Evolutionary conservation across 1,284 basidiomycete species (phyloP).

Genomic region (Malassezia furfur): DNA sequence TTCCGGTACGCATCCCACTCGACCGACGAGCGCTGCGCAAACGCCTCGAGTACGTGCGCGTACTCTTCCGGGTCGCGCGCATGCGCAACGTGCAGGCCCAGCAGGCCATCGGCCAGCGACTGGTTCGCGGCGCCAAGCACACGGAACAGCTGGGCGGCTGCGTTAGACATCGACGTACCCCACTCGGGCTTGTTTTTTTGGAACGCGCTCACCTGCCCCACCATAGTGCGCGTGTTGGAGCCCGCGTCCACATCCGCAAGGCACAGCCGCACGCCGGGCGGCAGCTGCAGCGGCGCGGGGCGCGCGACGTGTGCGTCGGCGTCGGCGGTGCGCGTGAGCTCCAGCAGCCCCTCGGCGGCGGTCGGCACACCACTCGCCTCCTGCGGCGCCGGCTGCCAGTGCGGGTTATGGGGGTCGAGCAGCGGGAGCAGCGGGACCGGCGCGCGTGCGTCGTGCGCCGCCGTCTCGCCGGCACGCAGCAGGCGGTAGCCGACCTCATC

Average conservation of each 20-base stretch:
- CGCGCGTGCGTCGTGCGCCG: background rate
- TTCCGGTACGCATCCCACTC: conserved; percentile 14
- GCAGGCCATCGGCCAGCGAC: conserved; percentile 33
- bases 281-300: conserved; percentile 38
- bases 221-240: conserved; percentile 42
- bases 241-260: conserved; percentile 46
- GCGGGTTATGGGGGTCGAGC: conserved; percentile 32
- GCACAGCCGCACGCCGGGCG: conserved; percentile 35
- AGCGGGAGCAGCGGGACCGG: conserved; percentile 18
- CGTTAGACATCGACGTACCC: conserved; percentile 11
- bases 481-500: conserved; percentile 2
- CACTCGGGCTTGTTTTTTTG: conserved; percentile 36
- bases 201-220: conserved; percentile 41
- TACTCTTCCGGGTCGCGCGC: conserved; percentile 29
- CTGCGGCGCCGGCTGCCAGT: conserved; percentile 31
- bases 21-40: conserved; percentile 24
- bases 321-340: background rate
- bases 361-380: conserved; percentile 1
- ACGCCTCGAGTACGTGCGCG: conserved; percentile 39
- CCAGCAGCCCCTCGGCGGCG: conserved; percentile 4
- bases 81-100: conserved; percentile 28
- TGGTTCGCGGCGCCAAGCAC: conserved; percentile 40
- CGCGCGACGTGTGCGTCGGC: background rate
- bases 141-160: conserved; percentile 34
- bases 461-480: background rate